Evolutionary conservation across 129 eudicot species (phyloP).

Genomic region (Sambucus nigra): DNA sequence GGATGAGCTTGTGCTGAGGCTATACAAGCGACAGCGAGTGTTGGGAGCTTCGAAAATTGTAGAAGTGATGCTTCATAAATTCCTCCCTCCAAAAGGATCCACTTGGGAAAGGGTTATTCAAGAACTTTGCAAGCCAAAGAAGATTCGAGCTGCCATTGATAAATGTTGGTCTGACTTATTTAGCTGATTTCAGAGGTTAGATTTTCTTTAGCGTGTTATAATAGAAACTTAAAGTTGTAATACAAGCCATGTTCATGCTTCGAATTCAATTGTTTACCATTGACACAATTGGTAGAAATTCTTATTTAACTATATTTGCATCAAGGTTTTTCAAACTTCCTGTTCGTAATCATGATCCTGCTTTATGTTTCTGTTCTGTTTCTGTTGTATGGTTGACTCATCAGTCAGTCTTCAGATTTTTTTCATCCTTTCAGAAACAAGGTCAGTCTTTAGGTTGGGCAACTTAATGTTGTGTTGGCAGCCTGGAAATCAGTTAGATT

Average conservation of each 20-base stretch:
- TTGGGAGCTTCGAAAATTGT: conserved; percentile 61
- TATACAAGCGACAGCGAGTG: conserved; percentile 42
- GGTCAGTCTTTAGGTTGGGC: no score
- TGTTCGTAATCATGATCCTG: background rate
- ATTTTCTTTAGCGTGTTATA: conserved; percentile 1
- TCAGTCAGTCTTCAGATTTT: background rate
- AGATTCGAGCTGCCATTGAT: conserved; percentile 44
- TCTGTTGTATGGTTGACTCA: background rate
- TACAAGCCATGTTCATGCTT: conserved; percentile 12
- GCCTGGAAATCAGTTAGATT: no score
- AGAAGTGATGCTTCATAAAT: conserved; percentile 66
- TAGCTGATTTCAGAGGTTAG: conserved; percentile 24
- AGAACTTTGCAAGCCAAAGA: conserved; percentile 49
- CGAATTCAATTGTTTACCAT: conserved; percentile 1
- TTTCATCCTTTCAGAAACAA: background rate
- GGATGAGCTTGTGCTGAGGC: conserved; percentile 69
- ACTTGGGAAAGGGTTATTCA: conserved; percentile 66
- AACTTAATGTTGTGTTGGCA: no score
- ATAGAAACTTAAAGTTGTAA: conserved; percentile 7
- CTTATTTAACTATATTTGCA: background rate
- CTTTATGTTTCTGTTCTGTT: background rate
- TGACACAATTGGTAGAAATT: background rate
- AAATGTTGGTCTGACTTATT: conserved; percentile 64
- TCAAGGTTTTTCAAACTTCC: background rate
- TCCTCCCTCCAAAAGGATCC: conserved; percentile 43